Evolutionary conservation across 805 yeast species (phyloP).

Genomic region (Metschnikowia kunwiensis): DNA sequence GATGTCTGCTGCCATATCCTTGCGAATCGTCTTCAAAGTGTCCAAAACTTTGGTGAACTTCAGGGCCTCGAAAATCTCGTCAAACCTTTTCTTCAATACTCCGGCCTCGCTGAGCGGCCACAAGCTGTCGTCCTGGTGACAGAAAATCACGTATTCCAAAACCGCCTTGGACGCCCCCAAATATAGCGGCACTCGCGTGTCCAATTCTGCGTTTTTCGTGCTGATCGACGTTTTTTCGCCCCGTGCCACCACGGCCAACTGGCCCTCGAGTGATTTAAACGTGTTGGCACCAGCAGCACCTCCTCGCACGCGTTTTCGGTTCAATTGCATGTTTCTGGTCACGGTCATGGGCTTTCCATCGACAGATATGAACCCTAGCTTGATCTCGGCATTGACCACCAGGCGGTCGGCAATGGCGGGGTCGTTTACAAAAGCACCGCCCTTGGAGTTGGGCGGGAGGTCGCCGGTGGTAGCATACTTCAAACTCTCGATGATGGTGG

Average conservation of each 20-base stretch:
- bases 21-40: slow-evolving; percentile 66
- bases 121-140: slow-evolving; percentile 94
- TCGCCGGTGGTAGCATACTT: slow-evolving; percentile 94
- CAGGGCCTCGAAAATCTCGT: slow-evolving; percentile 93
- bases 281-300: slow-evolving; percentile 31
- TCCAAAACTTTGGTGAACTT: slow-evolving; percentile 90
- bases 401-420: slow-evolving; percentile 76
- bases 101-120: slow-evolving; percentile 98
- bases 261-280: slow-evolving; percentile 91
- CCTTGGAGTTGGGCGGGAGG: slow-evolving; percentile 91
- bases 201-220: slow-evolving; percentile 81
- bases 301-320: slow-evolving; percentile 50
- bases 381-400: slow-evolving; percentile 85
- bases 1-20: slow-evolving; percentile 73
- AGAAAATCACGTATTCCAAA: slow-evolving; percentile 87
- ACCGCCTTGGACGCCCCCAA: slow-evolving; percentile 88
- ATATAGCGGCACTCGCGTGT: slow-evolving; percentile 71
- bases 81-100: slow-evolving; percentile 83
- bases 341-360: slow-evolving; percentile 77
- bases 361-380: slow-evolving; percentile 74
- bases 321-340: slow-evolving; percentile 78
- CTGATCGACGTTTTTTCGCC: slow-evolving; percentile 74
- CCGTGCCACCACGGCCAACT: slow-evolving; percentile 59
- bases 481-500: slow-evolving; percentile 91
- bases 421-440: slow-evolving; percentile 95